Base-by-base conservation (phyloP, 2,329 filamentous ascomycete genomes). In the Didymosphaeria variabile region DNA sequence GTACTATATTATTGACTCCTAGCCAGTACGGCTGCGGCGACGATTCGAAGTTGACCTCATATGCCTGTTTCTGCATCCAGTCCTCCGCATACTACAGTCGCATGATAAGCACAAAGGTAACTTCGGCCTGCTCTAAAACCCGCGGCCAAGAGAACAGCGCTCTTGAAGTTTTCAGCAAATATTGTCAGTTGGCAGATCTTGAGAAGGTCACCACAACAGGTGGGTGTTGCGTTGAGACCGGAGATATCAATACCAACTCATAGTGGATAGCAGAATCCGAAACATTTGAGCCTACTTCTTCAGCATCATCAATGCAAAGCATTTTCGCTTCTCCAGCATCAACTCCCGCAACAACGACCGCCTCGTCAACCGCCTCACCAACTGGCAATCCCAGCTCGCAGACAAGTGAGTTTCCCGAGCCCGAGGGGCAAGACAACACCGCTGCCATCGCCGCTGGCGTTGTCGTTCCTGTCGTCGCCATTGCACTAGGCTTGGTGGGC, bases 11-110 rank as follows among this genome's bases (percentile, higher is more conserved):
- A 51, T 31, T 51, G 49, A 51, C 17, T 21, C 13, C 7, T 15
- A 9, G 13, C 31, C 38, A n/a, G 9, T 60, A 54, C 47, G 66
- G 61, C 9, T 70, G 67, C 50, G 66, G 67, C 13, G 67, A 70
- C 47, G 67, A 51, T 8, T 62, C 57, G 0, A 17, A 36, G 36
- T 60, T 50, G 12, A 70, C 67, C 17, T 70, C 67, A 12, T 70
- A 59, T 26, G 61, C 56, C 1, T 70, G 67, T 49, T 70, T 70
- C 51, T 68, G 67, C 53, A 63, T 54, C 23, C 23, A 40, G 8
- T 63, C 59, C n/a, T 68, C 64, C 0, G 46, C 60, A n/a, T 58
- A 65, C 26, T 62, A 60, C 49, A 46, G 34, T 5, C 61, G 60
- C 42, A 55, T 64, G 59, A 70, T 70, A 29, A 57, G 57, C 15